Evolutionary conservation across 2,329 filamentous ascomycete species (phyloP), one percentile per base, ranked within the genome.

Genomic region (Furcasterigmium furcatum): DNA sequence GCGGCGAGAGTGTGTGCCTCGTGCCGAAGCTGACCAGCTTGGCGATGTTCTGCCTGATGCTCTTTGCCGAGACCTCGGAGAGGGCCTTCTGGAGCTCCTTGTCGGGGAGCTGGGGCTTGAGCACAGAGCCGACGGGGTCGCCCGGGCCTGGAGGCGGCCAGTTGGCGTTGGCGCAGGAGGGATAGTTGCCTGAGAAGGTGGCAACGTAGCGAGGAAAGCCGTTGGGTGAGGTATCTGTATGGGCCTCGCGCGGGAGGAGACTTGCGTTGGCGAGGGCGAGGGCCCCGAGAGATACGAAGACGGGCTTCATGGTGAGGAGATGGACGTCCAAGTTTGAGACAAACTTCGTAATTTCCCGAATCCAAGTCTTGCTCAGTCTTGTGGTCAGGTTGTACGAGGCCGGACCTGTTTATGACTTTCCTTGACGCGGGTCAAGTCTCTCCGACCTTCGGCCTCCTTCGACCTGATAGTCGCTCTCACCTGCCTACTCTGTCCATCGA

Each of bases 1-100:
- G 75, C 2, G 61, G 66, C 5, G 75, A 79, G 1, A 80, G 61
- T 1, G 78, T 81, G 54, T 81, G 77, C 8, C 78, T 67, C 5
- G 78, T 82, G 22, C 75, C 77, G 50, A 80, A 82, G 14, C 68
- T 72, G 4, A 74, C 77, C 1, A 82, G 69, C 51, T 73, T 80
- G 43, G 64, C 61, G 50, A 82, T 74, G 46, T 65, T 77, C 9
- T 66, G 61, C 53, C 78, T 62, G 51, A 82, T 73, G 36, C 71
- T 70, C 3, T 61, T 56, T 5, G 73, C 44, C 52, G 61, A 56
- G 5, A 68, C 58, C 27, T 58, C 55, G 6, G 58, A 55, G 1
- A 68, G 53, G 5, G 52, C 46, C n/a, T 46, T 44, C 19, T 49
- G 42, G 6, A 56, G 52, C 25, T 55, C 50, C 5, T 40, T 24